Base-by-base conservation (phyloP, 139 green algal genomes). In the Coelastrella sp. region DNA sequence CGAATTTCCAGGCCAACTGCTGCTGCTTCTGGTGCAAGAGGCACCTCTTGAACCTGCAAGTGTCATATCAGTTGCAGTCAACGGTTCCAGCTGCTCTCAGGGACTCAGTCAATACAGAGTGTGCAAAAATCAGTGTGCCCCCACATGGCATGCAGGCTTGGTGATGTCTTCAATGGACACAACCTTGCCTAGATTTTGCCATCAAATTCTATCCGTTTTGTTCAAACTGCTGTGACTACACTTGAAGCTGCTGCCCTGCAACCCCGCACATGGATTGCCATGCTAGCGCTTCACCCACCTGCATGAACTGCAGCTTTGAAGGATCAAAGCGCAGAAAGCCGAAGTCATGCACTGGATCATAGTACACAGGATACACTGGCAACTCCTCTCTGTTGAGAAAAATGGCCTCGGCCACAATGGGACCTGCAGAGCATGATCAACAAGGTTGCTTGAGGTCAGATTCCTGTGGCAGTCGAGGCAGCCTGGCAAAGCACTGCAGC, bases 361-460 rank as follows among this genome's bases (percentile, higher is more conserved):
- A 94, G 91, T 96, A 97, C 11, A 97, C 20, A 6, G 95, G 92
- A 22, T 93, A 87, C 9, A 97, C 93, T 0, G 93, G 92, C 8
- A 98, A 85, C 92, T 99, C 97, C 92, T 99, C 97, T 0, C 96
- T 93, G 85, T 99, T 98, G 17, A 98, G 90, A 85, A 99, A 99
- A 65, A 99, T 95, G 58, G 97, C 97, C 91, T 99, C 97, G 6
- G 97, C 97, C 25, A 96, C 94, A 25, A 96, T 96, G 7, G 96
- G 96, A 11, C 96, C 95, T 97, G 92, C 63, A 87, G 4, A 22
- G 58, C 35, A 76, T 25, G 35, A 49, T 49, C 35, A 49, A 49
- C 24, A 20, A 25, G 75, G 72, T 24, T 78, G 25, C 20, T 73
- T 17, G 65, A 4, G 0, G 19, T 73, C 4, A n/a, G 65, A 20